Base-by-base conservation (phyloP, 2,329 filamentous ascomycete species). In the Aspergillus costaricaensis region DNA sequence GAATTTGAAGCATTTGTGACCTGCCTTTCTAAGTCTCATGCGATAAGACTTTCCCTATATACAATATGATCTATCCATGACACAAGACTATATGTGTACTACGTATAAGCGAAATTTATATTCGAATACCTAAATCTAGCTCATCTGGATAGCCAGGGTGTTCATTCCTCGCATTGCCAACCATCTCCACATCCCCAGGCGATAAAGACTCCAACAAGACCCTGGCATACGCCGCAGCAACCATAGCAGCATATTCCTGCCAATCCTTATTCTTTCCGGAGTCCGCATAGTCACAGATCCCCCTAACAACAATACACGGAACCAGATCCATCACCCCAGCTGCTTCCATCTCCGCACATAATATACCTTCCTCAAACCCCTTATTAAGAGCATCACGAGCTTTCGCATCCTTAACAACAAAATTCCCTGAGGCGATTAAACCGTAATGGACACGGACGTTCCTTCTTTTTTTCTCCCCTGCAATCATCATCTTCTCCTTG, bases 341-440 rank as follows among this genome's bases (percentile, higher is more conserved):
- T 5, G 53, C 57, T 27, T 56, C 57, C 66, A 70, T 72, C 56
- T 73, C 70, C 15, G 72, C 23, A 9, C 57, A 50, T 9, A 38
- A 8, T 2, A 52, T 15, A 3, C 25, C 32, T 8, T 12, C 41
- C 9, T 10, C 41, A 44, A 15, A 58, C 15, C 0, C 43, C 32
- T 8, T 51, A 2, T 5, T 17, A 8, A 58, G 17, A 17, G 25
- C 17, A 36, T 52, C 48, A 2, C 56, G 15, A 8, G 25, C 19
- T 15, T 10, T 25, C 7, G 44, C 49, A 17, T 58, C 32, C 38
- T 47, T 48, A 2, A 58, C 17, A 5, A 48, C 56, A 5, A n/a
- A 9, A 9, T 58, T 23, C 6, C 36, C 10, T 38, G 56, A 58
- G 4, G 36, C 56, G 12, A 58, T 58, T 12, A 51, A 9, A 12